A percentile compares a stretch with the other conserved stretches of the same genome.
Conservation (phyloP, 1,284 basidiomycete species). For the Leccinum griseonigrum region DNA sequence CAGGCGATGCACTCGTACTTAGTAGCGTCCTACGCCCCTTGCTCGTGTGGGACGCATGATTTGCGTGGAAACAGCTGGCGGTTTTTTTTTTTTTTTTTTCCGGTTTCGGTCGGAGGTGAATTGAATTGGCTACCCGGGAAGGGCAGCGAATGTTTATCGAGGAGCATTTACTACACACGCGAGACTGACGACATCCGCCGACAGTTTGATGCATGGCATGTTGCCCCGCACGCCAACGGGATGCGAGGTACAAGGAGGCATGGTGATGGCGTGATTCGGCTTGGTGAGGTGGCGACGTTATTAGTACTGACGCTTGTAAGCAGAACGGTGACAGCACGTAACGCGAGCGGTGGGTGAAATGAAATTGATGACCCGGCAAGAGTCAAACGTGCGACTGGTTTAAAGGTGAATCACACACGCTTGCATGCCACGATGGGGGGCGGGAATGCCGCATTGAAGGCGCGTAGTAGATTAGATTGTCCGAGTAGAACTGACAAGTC, state of each 20-base stretch:
- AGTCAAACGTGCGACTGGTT: conserved; percentile 13
- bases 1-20: background rate
- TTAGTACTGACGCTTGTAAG: conserved; percentile 2
- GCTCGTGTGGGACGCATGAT: background rate
- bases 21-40: background rate
- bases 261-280: conserved; percentile 15
- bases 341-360: background rate
- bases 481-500: conserved; percentile 9
- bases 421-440: background rate
- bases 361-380: background rate
- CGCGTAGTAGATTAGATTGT: conserved; percentile 12
- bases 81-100: background rate
- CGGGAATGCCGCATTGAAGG: background rate
- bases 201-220: background rate
- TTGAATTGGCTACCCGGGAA: background rate
- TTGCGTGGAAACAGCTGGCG: background rate
- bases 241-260: background rate
- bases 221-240: background rate
- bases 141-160: background rate
- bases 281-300: background rate
- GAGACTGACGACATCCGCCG: conserved; percentile 4
- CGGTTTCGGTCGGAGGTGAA: background rate
- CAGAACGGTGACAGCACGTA: background rate
- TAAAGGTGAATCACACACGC: background rate
- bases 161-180: background rate